Percentiles rank a stretch among this genome's conserved stretches.
Conservation (phyloP, 106 monocot genomes). For the Dendrobium catenatum region DNA sequence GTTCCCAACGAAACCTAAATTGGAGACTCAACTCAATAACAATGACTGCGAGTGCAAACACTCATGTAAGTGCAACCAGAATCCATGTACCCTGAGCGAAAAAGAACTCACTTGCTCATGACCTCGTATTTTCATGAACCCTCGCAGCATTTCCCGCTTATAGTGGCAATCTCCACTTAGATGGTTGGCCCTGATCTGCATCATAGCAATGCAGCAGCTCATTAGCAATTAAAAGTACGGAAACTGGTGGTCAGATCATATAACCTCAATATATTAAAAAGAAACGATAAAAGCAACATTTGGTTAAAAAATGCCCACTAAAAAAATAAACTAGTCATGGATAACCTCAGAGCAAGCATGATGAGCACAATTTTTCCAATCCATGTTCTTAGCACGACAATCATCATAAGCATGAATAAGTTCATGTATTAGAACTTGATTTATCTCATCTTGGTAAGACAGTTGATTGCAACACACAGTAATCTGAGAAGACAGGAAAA, state of each 20-base stretch:
- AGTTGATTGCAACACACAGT: constrained; percentile 76
- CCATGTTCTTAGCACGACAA: constrained; percentile 79
- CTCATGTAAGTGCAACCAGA: background rate
- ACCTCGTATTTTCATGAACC: constrained; percentile 72
- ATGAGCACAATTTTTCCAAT: constrained; percentile 96
- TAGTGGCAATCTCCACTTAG: constrained; percentile 88
- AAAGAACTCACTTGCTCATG: constrained; percentile 61
- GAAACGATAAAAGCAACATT: background rate
- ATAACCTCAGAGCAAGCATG: constrained; percentile 98
- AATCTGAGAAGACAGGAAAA: constrained; percentile 44
- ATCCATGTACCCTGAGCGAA: background rate
- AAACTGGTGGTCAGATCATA: background rate
- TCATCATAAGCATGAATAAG: constrained; percentile 97
- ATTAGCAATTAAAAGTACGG: background rate
- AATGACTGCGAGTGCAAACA: background rate
- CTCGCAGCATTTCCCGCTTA: constrained; percentile 67
- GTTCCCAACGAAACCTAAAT: background rate
- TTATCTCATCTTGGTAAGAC: constrained; percentile 74
- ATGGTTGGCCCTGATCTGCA: constrained; percentile 79
- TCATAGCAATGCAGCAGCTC: background rate
- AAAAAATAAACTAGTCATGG: background rate
- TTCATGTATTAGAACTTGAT: constrained; percentile 93
- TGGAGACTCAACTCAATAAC: background rate
- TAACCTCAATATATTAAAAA: background rate
- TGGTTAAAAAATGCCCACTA: background rate